phyloP scores from a whole-genome alignment of 2,329 filamentous ascomycete genomes.

The Alternaria sp. region DNA sequence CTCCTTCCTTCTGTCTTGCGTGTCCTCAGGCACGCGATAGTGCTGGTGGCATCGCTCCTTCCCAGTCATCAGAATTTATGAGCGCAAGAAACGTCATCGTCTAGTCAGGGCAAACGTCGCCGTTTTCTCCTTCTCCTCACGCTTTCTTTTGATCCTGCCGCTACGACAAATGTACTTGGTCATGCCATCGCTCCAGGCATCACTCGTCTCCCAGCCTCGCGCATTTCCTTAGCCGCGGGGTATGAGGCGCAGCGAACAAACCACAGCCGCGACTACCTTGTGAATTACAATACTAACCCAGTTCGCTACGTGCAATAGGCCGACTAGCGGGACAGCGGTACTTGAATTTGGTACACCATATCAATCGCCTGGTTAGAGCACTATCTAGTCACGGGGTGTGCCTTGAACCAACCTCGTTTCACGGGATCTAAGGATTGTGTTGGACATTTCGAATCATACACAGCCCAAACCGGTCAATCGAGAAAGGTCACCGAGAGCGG shows the following conservation, averaged over 20 bases:
- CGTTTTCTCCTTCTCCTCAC: neutral
- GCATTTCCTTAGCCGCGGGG: slow-evolving; percentile 8
- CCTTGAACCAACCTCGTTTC: neutral
- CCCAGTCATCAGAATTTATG: slow-evolving; percentile 10
- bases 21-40: slow-evolving; percentile 27
- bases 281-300: slow-evolving; percentile 23
- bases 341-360: slow-evolving; percentile 22
- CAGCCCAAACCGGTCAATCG: slow-evolving; percentile 21
- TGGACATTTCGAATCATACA: slow-evolving; percentile 5
- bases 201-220: slow-evolving; percentile 35
- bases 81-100: slow-evolving; percentile 3
- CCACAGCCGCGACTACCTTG: slow-evolving; percentile 7
- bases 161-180: neutral
- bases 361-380: slow-evolving; percentile 26
- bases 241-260: slow-evolving; percentile 31
- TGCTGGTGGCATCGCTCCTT: slow-evolving; percentile 12
- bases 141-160: neutral
- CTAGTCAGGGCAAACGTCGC: neutral
- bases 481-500: neutral
- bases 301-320: slow-evolving; percentile 25
- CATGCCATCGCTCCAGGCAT: slow-evolving; percentile 26
- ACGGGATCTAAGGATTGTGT: neutral
- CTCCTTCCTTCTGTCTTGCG: slow-evolving; percentile 28
- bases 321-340: slow-evolving; percentile 24
- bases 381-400: slow-evolving; percentile 4